A percentile compares a stretch with the other conserved stretches of the same genome.
Conservation (phyloP, 2,329 filamentous ascomycete species). For the Monosporascus sp. region DNA sequence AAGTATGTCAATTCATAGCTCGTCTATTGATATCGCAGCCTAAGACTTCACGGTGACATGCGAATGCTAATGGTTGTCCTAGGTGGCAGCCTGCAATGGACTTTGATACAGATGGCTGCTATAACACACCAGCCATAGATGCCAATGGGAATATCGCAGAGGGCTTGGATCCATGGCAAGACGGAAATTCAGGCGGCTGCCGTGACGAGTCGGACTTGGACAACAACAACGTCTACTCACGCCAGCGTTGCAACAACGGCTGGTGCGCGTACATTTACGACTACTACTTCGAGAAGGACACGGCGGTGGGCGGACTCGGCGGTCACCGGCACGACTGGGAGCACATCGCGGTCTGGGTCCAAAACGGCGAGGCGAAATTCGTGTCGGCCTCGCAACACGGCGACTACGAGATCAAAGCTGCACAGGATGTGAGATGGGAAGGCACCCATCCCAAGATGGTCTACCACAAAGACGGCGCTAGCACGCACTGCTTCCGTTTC, state of each 20-base stretch:
- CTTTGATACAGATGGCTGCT: conserved; percentile 33
- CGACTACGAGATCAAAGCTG: conserved; percentile 18
- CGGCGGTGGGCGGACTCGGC: conserved; percentile 21
- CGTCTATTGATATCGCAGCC: neutral
- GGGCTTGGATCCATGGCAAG: conserved; percentile 26
- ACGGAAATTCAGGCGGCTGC: conserved; percentile 24
- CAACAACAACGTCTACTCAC: conserved; percentile 38
- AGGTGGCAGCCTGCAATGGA: conserved; percentile 28
- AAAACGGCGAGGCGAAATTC: conserved; percentile 18
- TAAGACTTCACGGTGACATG: no score
- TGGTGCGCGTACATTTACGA: conserved; percentile 41
- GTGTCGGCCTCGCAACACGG: conserved; percentile 26
- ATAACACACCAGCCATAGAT: conserved; percentile 35
- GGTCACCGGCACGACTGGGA: conserved; percentile 36
- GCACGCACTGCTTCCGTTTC: conserved; percentile 26
- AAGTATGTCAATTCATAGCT: conserved; percentile 12
- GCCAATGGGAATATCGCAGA: conserved; percentile 26
- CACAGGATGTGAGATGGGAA: conserved; percentile 23
- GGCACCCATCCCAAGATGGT: conserved; percentile 26
- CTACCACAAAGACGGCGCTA: conserved; percentile 26
- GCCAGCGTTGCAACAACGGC: conserved; percentile 37
- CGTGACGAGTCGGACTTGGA: conserved; percentile 28
- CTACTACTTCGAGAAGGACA: conserved; percentile 45
- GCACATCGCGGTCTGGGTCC: conserved; percentile 25
- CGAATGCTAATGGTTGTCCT: no score